Conservation (phyloP, 2,329 filamentous ascomycete species). For the Periglandula ipomoeae region DNA sequence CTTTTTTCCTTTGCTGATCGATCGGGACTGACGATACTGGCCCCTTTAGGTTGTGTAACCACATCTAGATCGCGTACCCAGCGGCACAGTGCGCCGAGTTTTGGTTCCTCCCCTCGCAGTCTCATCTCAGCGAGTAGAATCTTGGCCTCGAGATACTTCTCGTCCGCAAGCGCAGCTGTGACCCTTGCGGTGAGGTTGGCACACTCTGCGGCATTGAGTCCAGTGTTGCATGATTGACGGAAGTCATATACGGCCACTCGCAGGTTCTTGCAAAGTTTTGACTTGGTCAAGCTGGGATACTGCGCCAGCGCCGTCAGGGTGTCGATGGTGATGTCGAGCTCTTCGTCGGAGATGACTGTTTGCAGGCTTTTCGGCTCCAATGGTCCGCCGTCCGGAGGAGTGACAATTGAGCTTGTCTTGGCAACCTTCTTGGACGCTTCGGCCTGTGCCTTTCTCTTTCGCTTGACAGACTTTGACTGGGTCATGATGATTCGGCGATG, state of each 20-base stretch:
- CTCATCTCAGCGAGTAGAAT: conserved; percentile 62
- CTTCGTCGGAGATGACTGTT: conserved; percentile 50
- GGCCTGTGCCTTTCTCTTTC: conserved; percentile 31
- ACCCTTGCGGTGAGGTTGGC: conserved; percentile 59
- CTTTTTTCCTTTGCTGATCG: conserved; percentile 38
- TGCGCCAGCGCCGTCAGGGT: conserved; percentile 49
- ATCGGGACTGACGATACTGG: conserved; percentile 19
- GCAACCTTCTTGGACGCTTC: conserved; percentile 27
- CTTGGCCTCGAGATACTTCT: conserved; percentile 54
- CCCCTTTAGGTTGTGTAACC: conserved; percentile 44
- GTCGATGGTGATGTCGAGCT: conserved; percentile 58
- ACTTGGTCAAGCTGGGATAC: conserved; percentile 56
- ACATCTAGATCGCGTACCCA: conserved; percentile 66
- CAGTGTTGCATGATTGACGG: conserved; percentile 58
- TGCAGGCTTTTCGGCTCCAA: conserved; percentile 41
- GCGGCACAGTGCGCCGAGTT: conserved; percentile 58
- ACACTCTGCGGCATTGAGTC: conserved; percentile 48
- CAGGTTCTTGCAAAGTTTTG: conserved; percentile 57
- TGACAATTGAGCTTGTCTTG: conserved; percentile 25
- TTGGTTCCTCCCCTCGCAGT: conserved; percentile 54
- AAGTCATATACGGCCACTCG: conserved; percentile 61
- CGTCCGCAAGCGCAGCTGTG: conserved; percentile 55
- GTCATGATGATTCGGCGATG: conserved; percentile 11
- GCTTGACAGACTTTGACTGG: conserved; percentile 33
- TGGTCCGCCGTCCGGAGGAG: conserved; percentile 24